Percentiles rank a stretch among this genome's conserved stretches.
phyloP scores from a whole-genome alignment of 1,284 basidiomycete species.

The Ceratobasidium sp. region DNA sequence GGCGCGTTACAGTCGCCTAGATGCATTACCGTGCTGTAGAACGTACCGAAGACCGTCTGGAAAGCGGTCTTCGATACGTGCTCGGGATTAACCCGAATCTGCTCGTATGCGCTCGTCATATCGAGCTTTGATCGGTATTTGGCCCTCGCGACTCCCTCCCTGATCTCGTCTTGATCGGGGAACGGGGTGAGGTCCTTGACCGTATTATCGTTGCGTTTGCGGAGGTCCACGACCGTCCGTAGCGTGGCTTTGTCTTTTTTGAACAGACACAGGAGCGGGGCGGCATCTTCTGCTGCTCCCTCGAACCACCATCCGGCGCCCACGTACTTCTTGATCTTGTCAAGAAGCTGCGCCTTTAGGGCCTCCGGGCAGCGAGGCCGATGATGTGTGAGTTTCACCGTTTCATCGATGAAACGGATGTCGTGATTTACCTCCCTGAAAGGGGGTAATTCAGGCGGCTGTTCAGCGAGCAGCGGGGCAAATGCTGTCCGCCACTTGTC shows the following conservation, averaged over 20 bases:
- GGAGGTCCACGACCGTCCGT: slow-evolving; percentile 59
- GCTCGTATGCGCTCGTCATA: slow-evolving; percentile 57
- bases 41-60: slow-evolving; percentile 57
- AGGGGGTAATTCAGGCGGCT: slow-evolving; percentile 11
- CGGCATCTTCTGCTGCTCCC: slow-evolving; percentile 53
- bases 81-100: slow-evolving; percentile 56
- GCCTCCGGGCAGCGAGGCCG: slow-evolving; percentile 33
- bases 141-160: slow-evolving; percentile 52
- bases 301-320: slow-evolving; percentile 55
- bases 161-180: slow-evolving; percentile 57
- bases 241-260: slow-evolving; percentile 53
- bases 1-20: no score
- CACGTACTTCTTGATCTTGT: slow-evolving; percentile 51
- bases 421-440: slow-evolving; percentile 42
- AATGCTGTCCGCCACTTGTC: neutral
- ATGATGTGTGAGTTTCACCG: neutral
- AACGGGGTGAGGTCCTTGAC: slow-evolving; percentile 58
- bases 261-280: slow-evolving; percentile 58
- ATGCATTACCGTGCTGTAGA: slow-evolving; percentile 57
- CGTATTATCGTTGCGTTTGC: slow-evolving; percentile 59
- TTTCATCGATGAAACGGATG: slow-evolving; percentile 42
- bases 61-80: slow-evolving; percentile 54
- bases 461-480: neutral
- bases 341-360: slow-evolving; percentile 26
- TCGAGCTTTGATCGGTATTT: slow-evolving; percentile 55